Conservation (phyloP, 2,329 filamentous ascomycete genomes). For the Alternaria sp. region DNA sequence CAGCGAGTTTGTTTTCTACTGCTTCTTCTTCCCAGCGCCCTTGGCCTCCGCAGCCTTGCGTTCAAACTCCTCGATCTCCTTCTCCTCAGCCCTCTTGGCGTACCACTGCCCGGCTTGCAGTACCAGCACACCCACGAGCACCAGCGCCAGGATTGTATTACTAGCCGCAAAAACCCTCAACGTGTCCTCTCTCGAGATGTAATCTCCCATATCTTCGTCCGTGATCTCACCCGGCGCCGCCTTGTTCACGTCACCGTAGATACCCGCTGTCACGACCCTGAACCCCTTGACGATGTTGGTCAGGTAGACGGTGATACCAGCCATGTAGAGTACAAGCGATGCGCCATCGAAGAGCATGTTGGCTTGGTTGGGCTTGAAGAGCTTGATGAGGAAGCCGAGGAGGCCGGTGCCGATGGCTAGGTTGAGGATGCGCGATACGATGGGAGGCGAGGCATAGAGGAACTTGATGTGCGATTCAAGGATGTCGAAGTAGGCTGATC, state of each 20-base stretch:
- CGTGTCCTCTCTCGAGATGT: conserved; percentile 84
- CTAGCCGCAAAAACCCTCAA: conserved; percentile 89
- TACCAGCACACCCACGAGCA: conserved; percentile 88
- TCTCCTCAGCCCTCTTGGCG: conserved; percentile 88
- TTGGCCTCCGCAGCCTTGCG: conserved; percentile 47
- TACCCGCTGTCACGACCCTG: conserved; percentile 76
- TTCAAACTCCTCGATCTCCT: conserved; percentile 74
- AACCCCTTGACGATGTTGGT: conserved; percentile 97
- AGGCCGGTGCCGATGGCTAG: conserved; percentile 89
- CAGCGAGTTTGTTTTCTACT: conserved; percentile 15
- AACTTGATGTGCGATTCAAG: conserved; percentile 90
- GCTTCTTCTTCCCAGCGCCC: conserved; percentile 44
- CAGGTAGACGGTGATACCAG: conserved; percentile 90
- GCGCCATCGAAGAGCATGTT: conserved; percentile 94
- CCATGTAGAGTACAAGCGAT: conserved; percentile 74
- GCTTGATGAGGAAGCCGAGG: conserved; percentile 87
- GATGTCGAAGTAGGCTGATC: conserved; percentile 75
- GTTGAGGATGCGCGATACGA: conserved; percentile 92
- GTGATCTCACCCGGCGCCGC: conserved; percentile 39
- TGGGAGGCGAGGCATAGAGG: conserved; percentile 86
- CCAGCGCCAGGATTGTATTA: conserved; percentile 93
- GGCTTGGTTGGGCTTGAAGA: conserved; percentile 90
- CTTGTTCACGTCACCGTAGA: conserved; percentile 61
- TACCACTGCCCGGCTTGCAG: conserved; percentile 99
- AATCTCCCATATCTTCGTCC: conserved; percentile 59